phyloP scores from a whole-genome alignment of 495 filamentous ascomycete genomes.

The Aspergillus sparsus region DNA sequence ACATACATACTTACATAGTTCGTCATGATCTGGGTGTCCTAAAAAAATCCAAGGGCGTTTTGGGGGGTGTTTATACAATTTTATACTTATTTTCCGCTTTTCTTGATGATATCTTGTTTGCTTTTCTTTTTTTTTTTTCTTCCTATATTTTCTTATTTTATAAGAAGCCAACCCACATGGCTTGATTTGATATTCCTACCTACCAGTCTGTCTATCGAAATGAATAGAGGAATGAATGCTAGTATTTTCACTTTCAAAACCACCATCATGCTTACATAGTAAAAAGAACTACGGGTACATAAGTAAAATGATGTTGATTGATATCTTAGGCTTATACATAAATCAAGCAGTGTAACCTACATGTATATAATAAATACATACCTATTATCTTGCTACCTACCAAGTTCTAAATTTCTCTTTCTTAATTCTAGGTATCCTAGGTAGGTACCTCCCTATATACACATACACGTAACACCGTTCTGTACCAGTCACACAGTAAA shows the following conservation, averaged over 20 bases:
- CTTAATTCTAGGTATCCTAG: too few species aligned
- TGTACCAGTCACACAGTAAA: too few species aligned
- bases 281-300: too few species aligned
- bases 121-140: not conserved
- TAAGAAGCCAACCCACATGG: not conserved
- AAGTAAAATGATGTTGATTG: too few species aligned
- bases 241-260: not conserved
- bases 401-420: too few species aligned
- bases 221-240: not conserved
- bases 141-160: not conserved
- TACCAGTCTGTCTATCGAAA: not conserved
- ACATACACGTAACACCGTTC: too few species aligned
- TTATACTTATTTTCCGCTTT: constrained; percentile 14
- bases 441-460: too few species aligned
- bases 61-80: constrained; percentile 19
- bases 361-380: too few species aligned
- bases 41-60: constrained; percentile 26
- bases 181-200: not conserved
- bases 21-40: constrained; percentile 29
- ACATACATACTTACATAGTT: constrained; percentile 9
- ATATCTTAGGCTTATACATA: too few species aligned
- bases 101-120: constrained; percentile 18
- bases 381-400: too few species aligned
- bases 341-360: too few species aligned
- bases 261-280: not conserved